These are phyloP conservation scores for Pestalotiopsis sp. DNA, from an alignment of 2,329 filamentous ascomycete species.

Conservation along the genomic window DNA sequence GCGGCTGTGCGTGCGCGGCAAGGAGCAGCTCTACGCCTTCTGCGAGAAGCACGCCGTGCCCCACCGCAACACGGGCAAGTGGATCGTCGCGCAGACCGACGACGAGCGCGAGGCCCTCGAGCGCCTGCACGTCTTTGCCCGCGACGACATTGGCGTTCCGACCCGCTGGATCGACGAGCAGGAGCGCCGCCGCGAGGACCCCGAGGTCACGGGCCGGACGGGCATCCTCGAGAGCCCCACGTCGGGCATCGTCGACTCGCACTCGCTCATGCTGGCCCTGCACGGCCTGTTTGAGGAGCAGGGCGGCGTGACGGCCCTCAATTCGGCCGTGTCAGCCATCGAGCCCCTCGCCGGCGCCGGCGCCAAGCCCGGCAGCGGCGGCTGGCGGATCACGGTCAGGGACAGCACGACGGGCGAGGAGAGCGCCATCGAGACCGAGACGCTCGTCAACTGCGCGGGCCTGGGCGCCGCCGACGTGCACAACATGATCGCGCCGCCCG, in stretches of 20 bases:
- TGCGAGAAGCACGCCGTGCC: slow-evolving; percentile 68
- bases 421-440: slow-evolving; percentile 68
- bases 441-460: slow-evolving; percentile 82
- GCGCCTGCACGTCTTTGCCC: slow-evolving; percentile 47
- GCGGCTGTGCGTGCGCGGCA: slow-evolving; percentile 75
- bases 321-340: slow-evolving; percentile 64
- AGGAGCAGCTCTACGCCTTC: slow-evolving; percentile 74
- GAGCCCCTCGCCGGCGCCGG: slow-evolving; percentile 41
- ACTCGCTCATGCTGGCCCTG: slow-evolving; percentile 79
- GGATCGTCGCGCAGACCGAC: slow-evolving; percentile 86
- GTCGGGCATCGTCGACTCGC: slow-evolving; percentile 89
- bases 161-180: slow-evolving; percentile 65
- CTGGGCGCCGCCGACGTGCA: slow-evolving; percentile 73
- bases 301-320: slow-evolving; percentile 73
- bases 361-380: slow-evolving; percentile 46
- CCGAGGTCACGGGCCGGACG: slow-evolving; percentile 68
- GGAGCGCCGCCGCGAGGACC: slow-evolving; percentile 68
- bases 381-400: slow-evolving; percentile 68
- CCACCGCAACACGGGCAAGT: slow-evolving; percentile 80
- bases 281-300: slow-evolving; percentile 74
- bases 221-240: slow-evolving; percentile 82
- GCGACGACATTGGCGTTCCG: slow-evolving; percentile 54
- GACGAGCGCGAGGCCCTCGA: slow-evolving; percentile 66
- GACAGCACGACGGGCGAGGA: slow-evolving; percentile 47
- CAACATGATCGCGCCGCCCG: slow-evolving; percentile 73